These are phyloP conservation scores for Marsdenia floribunda DNA, from an alignment of 257 asterid genomes.

Conservation along the genomic window DNA sequence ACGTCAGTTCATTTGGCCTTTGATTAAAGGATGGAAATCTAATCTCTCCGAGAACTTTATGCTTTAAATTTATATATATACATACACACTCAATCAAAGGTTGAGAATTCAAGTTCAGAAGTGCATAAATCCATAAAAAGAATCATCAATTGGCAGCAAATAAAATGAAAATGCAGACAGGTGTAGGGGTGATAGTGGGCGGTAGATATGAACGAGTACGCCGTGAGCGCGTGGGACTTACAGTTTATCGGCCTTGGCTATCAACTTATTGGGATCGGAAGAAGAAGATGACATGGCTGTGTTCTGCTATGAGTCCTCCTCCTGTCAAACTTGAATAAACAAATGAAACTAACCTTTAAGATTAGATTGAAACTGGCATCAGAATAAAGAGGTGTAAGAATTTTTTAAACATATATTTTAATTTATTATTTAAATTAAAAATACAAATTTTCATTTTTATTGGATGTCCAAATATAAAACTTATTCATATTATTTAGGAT, in stretches of 20 bases:
- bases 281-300: slow-evolving; percentile 67
- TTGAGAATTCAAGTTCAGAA: neutral
- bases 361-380: too few species aligned
- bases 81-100: too few species aligned
- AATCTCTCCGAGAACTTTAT: too few species aligned
- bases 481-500: too few species aligned
- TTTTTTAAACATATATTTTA: too few species aligned
- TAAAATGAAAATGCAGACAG: neutral
- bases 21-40: neutral
- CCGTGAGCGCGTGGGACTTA: slow-evolving; percentile 15
- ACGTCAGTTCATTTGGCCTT: neutral
- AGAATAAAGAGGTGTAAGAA: too few species aligned
- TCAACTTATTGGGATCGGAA: slow-evolving; percentile 81
- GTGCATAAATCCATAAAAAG: neutral
- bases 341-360: neutral
- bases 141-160: neutral
- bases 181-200: neutral
- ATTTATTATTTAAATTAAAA: too few species aligned
- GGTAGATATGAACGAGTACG: neutral
- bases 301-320: slow-evolving; percentile 11
- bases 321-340: slow-evolving; percentile 10
- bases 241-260: slow-evolving; percentile 92
- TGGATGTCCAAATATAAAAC: too few species aligned
- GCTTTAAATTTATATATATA: too few species aligned
- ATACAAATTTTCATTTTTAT: too few species aligned